phyloP scores from a whole-genome alignment of 2,329 filamentous ascomycete species.

The Claviceps digitariae region DNA sequence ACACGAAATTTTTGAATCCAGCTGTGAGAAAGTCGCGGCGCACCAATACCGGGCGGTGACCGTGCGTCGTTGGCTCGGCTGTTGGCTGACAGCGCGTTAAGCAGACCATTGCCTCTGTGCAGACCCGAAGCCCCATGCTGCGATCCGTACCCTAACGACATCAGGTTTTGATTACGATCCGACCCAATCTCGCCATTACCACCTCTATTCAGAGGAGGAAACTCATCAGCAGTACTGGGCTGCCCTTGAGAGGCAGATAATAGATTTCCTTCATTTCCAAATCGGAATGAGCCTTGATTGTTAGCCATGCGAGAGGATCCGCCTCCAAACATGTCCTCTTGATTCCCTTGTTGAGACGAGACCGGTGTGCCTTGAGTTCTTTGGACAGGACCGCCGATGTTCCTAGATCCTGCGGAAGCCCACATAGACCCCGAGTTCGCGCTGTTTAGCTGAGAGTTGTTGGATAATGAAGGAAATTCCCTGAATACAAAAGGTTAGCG shows the following conservation, averaged over 20 bases:
- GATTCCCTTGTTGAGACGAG: slow-evolving; percentile 35
- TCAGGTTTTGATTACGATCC: slow-evolving; percentile 37
- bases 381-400: slow-evolving; percentile 33
- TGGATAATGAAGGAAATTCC: slow-evolving; percentile 53
- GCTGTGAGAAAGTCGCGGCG: slow-evolving; percentile 8
- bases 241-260: slow-evolving; percentile 33
- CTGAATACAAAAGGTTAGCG: slow-evolving; percentile 20
- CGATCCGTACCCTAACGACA: slow-evolving; percentile 38
- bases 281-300: slow-evolving; percentile 38
- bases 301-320: slow-evolving; percentile 25
- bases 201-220: slow-evolving; percentile 46
- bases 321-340: slow-evolving; percentile 32
- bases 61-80: slow-evolving; percentile 34
- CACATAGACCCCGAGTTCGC: slow-evolving; percentile 39
- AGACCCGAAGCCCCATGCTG: slow-evolving; percentile 26
- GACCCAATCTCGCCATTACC: slow-evolving; percentile 44
- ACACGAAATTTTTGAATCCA: neutral
- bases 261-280: slow-evolving; percentile 32
- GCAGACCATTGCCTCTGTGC: slow-evolving; percentile 44
- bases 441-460: slow-evolving; percentile 40
- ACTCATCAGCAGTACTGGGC: slow-evolving; percentile 41
- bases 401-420: slow-evolving; percentile 36
- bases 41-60: slow-evolving; percentile 31
- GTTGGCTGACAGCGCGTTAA: slow-evolving; percentile 51
- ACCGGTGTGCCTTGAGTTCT: slow-evolving; percentile 38